phyloP scores from a whole-genome alignment of 352 stramenopile genomes.

The Albugo candida region DNA sequence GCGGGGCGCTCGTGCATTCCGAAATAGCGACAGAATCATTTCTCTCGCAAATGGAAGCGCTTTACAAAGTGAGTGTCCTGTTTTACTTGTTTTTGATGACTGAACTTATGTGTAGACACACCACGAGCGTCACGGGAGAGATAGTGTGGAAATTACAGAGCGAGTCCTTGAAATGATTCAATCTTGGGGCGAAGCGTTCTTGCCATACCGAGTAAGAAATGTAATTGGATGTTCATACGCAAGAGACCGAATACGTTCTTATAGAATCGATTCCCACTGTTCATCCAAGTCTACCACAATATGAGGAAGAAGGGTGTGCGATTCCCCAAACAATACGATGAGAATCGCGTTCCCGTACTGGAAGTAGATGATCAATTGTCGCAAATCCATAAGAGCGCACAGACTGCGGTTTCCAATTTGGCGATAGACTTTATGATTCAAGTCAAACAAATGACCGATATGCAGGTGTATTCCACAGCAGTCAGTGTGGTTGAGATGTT shows the following conservation, averaged over 20 bases:
- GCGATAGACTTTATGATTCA: not conserved
- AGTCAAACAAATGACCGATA: not conserved
- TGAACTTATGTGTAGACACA: constrained; percentile 14
- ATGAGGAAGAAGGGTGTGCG: constrained; percentile 58
- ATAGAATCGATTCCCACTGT: constrained; percentile 52
- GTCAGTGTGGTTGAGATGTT: constrained; percentile 50
- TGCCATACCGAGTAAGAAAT: constrained; percentile 22
- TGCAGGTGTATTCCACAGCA: not conserved
- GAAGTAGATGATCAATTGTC: constrained; percentile 6
- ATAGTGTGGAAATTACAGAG: constrained; percentile 51
- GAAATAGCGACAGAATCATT: constrained; percentile 49
- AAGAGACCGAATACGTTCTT: not conserved
- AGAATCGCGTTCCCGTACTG: constrained; percentile 35
- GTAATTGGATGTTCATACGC: not conserved
- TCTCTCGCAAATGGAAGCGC: constrained; percentile 45
- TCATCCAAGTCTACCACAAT: constrained; percentile 71
- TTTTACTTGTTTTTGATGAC: not conserved
- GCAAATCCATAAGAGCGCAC: not conserved
- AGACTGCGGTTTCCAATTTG: not conserved
- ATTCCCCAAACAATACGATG: constrained; percentile 63
- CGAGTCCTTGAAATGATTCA: constrained; percentile 60
- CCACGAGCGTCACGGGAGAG: constrained; percentile 35
- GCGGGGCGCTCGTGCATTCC: constrained; percentile 36
- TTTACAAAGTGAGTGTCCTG: constrained; percentile 26
- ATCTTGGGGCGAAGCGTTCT: constrained; percentile 63